Evolutionary conservation across 106 monocot genomes (phyloP), one percentile per base, ranked within the genome.

Genomic region (Apostasia shenzhenica): DNA sequence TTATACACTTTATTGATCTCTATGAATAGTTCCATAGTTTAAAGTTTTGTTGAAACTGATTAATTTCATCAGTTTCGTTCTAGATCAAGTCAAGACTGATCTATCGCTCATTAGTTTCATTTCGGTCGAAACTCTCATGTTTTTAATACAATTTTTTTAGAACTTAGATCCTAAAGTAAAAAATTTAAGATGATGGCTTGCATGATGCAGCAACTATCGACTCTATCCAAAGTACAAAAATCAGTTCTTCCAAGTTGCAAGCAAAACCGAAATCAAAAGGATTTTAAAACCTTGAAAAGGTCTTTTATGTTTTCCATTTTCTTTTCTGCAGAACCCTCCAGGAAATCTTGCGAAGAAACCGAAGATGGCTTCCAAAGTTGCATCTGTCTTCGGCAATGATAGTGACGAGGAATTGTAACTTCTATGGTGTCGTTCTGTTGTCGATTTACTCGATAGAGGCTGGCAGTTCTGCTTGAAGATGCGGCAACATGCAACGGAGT

Each of bases 331-430:
- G 67, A 81, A 82, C n/a, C 70, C 75, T 37, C 50, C 26, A 6
- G 70, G 72, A 45, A 44, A 10, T n/a, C 14, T 40, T 46, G 73
- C 48, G 7, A 90, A 87, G 84, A 90, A 81, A 47, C 81, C 79
- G 4, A 94, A 94, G 60, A 60, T 87, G 10, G 80, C 63, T n/a
- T 46, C 57, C 10, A 89, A 84, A 54, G 72, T 87, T 14, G 56
- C 82, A 2, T 90, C 86, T 8, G 74, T 90, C 1, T 94, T 94
- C 60, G 82, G 90, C 52, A 79, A 75, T 63, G 90, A 85, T 40
- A 90, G 85, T 14, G 94, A 90, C 41, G 87, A 81, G 10, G 94
- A 94, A 53, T 78, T 74, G 5, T 91, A 64, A 79, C 48, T 45
- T 45, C 54, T 1, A 41, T 54, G 13, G 2, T 5, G 48, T 6